Evolutionary conservation across 1,284 basidiomycete genomes (phyloP).

Genomic region (Leccinum variabile): DNA sequence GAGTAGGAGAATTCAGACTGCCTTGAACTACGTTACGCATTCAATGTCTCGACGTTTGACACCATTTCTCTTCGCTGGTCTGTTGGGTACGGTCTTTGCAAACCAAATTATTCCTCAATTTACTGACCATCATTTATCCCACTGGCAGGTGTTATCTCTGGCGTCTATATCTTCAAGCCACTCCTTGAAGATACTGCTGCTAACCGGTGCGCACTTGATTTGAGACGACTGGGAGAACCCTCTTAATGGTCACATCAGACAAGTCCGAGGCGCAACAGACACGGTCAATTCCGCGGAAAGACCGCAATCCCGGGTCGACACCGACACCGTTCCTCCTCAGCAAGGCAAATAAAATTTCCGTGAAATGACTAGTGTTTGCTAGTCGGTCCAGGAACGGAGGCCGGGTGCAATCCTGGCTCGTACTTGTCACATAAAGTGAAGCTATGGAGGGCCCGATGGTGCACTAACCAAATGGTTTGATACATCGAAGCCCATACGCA

Average conservation of each 20-base stretch:
- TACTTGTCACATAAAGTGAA: constrained; percentile 1
- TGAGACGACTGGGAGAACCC: neutral
- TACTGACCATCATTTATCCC: constrained; percentile 5
- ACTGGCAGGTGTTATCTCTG: constrained; percentile 54
- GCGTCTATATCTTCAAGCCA: constrained; percentile 61
- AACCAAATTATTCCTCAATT: neutral
- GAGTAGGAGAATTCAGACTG: constrained; percentile 27
- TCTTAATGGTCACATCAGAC: constrained; percentile 15
- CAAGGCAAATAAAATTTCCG: constrained; percentile 14
- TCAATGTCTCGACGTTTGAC: constrained; percentile 31
- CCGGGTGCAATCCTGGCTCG: neutral
- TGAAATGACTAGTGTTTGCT: neutral
- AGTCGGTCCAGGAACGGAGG: neutral
- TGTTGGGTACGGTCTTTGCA: constrained; percentile 26
- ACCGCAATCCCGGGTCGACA: constrained; percentile 3
- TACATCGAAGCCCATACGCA: constrained; percentile 1
- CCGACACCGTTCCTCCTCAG: constrained; percentile 2
- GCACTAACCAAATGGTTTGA: constrained; percentile 15
- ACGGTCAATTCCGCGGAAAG: constrained; percentile 4
- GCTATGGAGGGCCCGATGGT: constrained; percentile 14
- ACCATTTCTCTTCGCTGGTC: constrained; percentile 31
- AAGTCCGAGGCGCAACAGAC: constrained; percentile 5
- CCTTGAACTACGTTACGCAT: constrained; percentile 18
- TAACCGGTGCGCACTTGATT: constrained; percentile 16
- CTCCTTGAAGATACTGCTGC: constrained; percentile 30